Percentiles rank a stretch among this genome's conserved stretches.
Conservation (phyloP, 495 filamentous ascomycete species). For the Aspergillus sparsus region DNA sequence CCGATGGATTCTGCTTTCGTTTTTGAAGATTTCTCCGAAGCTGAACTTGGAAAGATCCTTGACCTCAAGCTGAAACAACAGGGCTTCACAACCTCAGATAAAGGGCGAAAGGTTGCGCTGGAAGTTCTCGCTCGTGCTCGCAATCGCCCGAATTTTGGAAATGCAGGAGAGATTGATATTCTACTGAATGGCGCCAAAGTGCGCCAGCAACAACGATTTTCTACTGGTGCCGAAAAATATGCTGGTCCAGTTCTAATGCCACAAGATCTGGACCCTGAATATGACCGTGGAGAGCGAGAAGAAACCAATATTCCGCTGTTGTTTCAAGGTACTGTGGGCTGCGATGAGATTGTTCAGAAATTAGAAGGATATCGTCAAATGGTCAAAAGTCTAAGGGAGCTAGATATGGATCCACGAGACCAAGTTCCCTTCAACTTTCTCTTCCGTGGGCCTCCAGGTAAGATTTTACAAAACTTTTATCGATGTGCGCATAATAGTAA, state of each 20-base stretch:
- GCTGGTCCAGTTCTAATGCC: conserved; percentile 38
- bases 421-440: conserved; percentile 63
- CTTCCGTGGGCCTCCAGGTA: conserved; percentile 65
- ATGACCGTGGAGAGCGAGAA: conserved; percentile 53
- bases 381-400: conserved; percentile 49
- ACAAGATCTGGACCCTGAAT: conserved; percentile 69
- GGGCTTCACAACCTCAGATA: conserved; percentile 42
- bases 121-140: conserved; percentile 44
- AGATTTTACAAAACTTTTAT: background rate
- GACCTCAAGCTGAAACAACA: conserved; percentile 55
- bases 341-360: conserved; percentile 59
- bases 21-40: conserved; percentile 70
- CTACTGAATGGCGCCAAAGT: conserved; percentile 61
- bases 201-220: conserved; percentile 53
- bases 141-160: conserved; percentile 55
- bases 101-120: conserved; percentile 42
- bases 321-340: conserved; percentile 68
- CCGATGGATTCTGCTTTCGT: no score
- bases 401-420: conserved; percentile 57
- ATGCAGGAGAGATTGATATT: conserved; percentile 64
- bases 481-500: no score
- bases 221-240: conserved; percentile 6
- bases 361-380: conserved; percentile 62
- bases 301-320: conserved; percentile 55
- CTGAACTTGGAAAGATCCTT: conserved; percentile 56